A percentile compares a stretch with the other conserved stretches of the same genome.
Conservation (phyloP, 2,329 filamentous ascomycete genomes). For the Colletotrichum navitas region DNA sequence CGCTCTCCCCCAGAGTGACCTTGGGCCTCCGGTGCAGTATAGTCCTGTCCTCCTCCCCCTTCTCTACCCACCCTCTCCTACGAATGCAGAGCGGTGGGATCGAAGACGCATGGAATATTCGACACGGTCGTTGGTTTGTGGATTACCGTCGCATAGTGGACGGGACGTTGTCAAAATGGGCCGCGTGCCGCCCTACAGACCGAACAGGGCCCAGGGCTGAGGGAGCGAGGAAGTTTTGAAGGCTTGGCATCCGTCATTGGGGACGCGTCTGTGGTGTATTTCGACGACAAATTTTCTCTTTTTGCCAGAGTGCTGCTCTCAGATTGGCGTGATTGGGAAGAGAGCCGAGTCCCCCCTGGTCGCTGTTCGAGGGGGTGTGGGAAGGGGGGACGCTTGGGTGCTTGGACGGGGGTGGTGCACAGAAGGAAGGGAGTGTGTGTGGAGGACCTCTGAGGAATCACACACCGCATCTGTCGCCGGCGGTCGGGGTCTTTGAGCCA, state of each 20-base stretch:
- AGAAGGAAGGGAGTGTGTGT: neutral
- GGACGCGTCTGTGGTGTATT: slow-evolving; percentile 35
- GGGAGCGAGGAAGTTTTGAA: slow-evolving; percentile 40
- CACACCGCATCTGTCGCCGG: slow-evolving; percentile 8
- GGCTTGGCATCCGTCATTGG: slow-evolving; percentile 41
- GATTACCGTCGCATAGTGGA: slow-evolving; percentile 40
- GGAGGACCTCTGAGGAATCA: neutral
- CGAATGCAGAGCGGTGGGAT: slow-evolving; percentile 27
- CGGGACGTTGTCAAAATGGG: slow-evolving; percentile 40
- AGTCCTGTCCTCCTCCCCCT: neutral
- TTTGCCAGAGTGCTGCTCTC: slow-evolving; percentile 30
- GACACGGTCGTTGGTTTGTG: slow-evolving; percentile 37
- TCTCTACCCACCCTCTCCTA: neutral
- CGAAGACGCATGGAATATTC: slow-evolving; percentile 41
- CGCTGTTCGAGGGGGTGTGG: slow-evolving; percentile 1
- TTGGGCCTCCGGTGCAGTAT: slow-evolving; percentile 16
- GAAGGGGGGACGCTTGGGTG: slow-evolving; percentile 8
- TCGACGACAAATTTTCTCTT: slow-evolving; percentile 33
- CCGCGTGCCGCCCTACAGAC: slow-evolving; percentile 39
- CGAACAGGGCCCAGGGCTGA: slow-evolving; percentile 41
- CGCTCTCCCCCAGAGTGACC: neutral
- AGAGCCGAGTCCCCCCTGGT: slow-evolving; percentile 25
- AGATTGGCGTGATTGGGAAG: slow-evolving; percentile 31
- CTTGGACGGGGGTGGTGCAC: slow-evolving; percentile 25
- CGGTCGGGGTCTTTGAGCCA: neutral